Base-by-base conservation (phyloP, 306 rosid genomes). In the Urtica urens region DNA sequence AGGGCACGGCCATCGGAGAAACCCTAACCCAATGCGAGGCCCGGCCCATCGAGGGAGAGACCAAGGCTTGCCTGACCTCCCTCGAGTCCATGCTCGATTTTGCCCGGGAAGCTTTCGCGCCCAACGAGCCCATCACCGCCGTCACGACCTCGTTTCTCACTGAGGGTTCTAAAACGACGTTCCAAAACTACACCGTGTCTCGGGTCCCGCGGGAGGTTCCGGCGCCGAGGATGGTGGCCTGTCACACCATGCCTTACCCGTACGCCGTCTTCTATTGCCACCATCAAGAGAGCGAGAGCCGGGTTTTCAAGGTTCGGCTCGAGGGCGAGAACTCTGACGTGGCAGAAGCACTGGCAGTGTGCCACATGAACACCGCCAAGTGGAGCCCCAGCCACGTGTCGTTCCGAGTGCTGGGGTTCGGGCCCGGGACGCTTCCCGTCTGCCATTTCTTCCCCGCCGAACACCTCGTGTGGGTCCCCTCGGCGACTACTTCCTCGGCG, bases 381-480 rank as follows among this genome's bases (percentile, higher is more conserved):
- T 87, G 94, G 96, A 57, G 68, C 20, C 59, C 64, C 1, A 45
- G 61, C 12, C 94, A 87, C 71, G 60, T 61, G 18, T 64, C 96
- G 0, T 83, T 87, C 53, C 66, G 61, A 1, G 66, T 73, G 39
- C 87, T 87, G 1, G 54, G 54, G 53, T 40, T 64, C 45, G 27
- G 21, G 27, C 93, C 87, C 0, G 94, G 96, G 68, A 41, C 31
- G 37, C 54, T 74, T 9, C 62, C 80, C 16, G 80, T 87, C 9
- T 87, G 96, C 42, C 96, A 87, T 72, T 82, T 87, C 66, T 79
- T 82, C 62, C 87, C 87, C 2, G 76, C 79, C 0, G 93, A 79
- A 68, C 46, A 87, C 66, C 34, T 75, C 28, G 67, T 86, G 0
- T 77, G 69, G 77, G 55, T 77, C 53, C 75, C 87, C 10, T 41